These are phyloP conservation scores for Bonia amplexicaulis DNA, from an alignment of 176 grass and related monocot genomes.

Conservation along the genomic window DNA sequence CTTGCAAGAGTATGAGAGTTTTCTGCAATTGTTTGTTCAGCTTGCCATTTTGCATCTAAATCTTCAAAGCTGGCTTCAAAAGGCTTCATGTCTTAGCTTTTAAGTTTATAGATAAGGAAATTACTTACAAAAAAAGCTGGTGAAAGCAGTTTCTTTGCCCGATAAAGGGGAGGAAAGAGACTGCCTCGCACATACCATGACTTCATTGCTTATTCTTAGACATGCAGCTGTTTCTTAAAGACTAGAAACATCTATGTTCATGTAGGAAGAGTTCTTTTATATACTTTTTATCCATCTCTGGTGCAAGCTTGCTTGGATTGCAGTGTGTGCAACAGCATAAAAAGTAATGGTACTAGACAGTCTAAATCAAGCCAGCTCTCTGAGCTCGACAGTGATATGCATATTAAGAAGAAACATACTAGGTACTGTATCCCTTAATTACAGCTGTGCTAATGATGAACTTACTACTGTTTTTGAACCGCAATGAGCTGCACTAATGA, in stretches of 20 bases:
- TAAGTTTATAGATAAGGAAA: conserved; percentile 23
- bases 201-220: conserved; percentile 24
- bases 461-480: not conserved
- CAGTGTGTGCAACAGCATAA: conserved; percentile 19
- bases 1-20: conserved; percentile 27
- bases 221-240: conserved; percentile 17
- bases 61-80: conserved; percentile 2
- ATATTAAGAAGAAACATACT: conserved; percentile 5
- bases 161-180: conserved; percentile 9
- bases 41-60: conserved; percentile 21
- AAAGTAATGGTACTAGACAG: conserved; percentile 1
- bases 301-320: conserved; percentile 40
- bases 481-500: not conserved
- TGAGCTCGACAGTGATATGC: not conserved
- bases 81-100: conserved; percentile 32
- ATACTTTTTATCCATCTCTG: not conserved
- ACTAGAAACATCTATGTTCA: conserved; percentile 8
- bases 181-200: conserved; percentile 10
- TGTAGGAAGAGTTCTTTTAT: conserved; percentile 4
- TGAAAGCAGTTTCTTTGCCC: conserved; percentile 17
- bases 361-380: conserved; percentile 22
- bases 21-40: conserved; percentile 4
- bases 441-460: not conserved
- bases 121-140: not conserved
- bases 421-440: not conserved